Base-by-base conservation (phyloP, 495 filamentous ascomycete species). In the Aspergillus sclerotiicarbonarius region DNA sequence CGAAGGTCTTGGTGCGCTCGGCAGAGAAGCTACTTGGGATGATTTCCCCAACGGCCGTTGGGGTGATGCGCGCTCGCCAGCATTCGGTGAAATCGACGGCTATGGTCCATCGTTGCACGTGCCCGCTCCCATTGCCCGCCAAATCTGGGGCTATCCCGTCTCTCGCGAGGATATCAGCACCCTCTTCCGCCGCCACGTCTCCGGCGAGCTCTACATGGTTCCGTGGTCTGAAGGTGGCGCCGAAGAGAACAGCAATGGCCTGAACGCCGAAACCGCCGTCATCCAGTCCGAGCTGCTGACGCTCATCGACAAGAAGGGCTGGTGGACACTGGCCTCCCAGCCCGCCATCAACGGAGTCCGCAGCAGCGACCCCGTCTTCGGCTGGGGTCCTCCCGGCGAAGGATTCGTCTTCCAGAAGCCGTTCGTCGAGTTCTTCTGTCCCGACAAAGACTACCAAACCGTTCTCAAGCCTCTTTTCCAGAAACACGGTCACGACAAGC, bases 391-490 rank as follows among this genome's bases (percentile, higher is more conserved):
- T 0, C 84, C 83, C 41, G 85, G 91, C 60, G 73, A 78, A 37
- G 94, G 94, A 3, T 98, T 95, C 70, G 91, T 98, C 51, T 98
- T 96, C 78, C 94, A 98, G 65, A 98, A 98, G 72, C 87, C 94
- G 0, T 98, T 98, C 68, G 91, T 98, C 39, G 94, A 98, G 71
- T 90, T 97, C 76, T 98, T 98, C 78, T 72, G 92, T 44, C 85
- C 92, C 0, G 71, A 74, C 4, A 65, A 74, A 0, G 89, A 92
- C 70, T 97, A 90, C 85, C 69, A 75, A 15, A 62, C 54, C 30
- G 69, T 66, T 29, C 76, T 98, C 13, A 80, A 83, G 56, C 75
- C 77, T 16, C 78, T 82, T 47, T 83, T 98, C 30, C 75, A 74
- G 15, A 71, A 77, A 16, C 80, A 83, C 56, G 73, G 82, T 47